phyloP scores from a whole-genome alignment of 768 basidiomycete genomes.

The Steccherinum ochraceum region DNA sequence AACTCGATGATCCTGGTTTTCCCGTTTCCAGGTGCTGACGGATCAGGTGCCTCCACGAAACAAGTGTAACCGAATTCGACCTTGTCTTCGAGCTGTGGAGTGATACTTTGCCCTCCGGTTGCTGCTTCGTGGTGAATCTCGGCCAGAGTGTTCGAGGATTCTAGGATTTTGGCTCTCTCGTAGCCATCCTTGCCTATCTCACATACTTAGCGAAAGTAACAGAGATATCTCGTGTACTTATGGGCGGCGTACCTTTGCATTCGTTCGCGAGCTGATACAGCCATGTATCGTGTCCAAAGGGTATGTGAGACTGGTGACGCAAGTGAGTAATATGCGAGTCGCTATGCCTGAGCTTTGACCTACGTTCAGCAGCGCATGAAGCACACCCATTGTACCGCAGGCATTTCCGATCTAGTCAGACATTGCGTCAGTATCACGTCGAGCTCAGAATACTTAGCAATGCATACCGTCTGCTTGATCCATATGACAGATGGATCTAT shows the following conservation, averaged over 20 bases:
- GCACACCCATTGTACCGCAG: conserved; percentile 73
- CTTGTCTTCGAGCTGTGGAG: conserved; percentile 43
- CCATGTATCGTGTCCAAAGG: conserved; percentile 48
- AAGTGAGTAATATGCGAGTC: conserved; percentile 1
- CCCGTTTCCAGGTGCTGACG: conserved; percentile 24
- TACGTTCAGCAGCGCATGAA: conserved; percentile 82
- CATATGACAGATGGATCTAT: conserved; percentile 69
- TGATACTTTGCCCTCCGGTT: conserved; percentile 61
- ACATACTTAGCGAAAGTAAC: too few species aligned
- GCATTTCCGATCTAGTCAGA: conserved; percentile 24
- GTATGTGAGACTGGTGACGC: conserved; percentile 44
- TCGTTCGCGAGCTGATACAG: conserved; percentile 61
- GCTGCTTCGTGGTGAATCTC: conserved; percentile 72
- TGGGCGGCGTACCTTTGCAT: conserved; percentile 46
- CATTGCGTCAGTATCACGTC: not conserved
- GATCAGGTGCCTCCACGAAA: conserved; percentile 66
- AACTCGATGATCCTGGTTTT: conserved; percentile 65
- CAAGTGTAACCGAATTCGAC: conserved; percentile 84
- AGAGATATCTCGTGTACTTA: not conserved
- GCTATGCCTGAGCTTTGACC: conserved; percentile 16
- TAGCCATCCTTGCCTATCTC: too few species aligned
- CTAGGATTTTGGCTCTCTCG: conserved; percentile 69
- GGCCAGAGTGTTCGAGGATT: conserved; percentile 72
- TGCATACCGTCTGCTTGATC: conserved; percentile 83
- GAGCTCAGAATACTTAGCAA: not conserved